phyloP scores from a whole-genome alignment of 306 rosid genomes.

The Prunus dulcis region DNA sequence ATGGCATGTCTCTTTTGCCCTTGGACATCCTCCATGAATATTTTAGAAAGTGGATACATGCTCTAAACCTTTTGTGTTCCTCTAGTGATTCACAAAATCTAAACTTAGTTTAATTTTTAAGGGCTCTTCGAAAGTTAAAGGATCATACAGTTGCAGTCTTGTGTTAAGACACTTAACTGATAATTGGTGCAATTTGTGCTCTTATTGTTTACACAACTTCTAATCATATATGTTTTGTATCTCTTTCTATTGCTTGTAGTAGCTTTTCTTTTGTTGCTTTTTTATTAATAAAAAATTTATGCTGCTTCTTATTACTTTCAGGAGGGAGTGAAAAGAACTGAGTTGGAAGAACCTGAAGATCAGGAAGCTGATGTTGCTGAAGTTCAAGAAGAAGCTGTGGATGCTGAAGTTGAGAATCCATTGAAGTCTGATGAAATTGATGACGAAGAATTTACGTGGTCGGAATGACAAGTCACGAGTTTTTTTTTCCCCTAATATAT shows the following conservation, averaged over 20 bases:
- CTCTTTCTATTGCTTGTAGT: background rate
- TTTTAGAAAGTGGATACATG: background rate
- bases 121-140: background rate
- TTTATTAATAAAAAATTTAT: background rate
- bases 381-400: slow-evolving; percentile 42
- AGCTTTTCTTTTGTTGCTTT: background rate
- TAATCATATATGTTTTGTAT: background rate
- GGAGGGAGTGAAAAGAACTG: slow-evolving; percentile 45
- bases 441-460: slow-evolving; percentile 38
- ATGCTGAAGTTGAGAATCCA: slow-evolving; percentile 39
- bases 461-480: slow-evolving; percentile 28
- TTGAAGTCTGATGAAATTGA: slow-evolving; percentile 48
- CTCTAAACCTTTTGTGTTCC: background rate
- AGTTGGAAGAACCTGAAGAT: slow-evolving; percentile 21
- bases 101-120: background rate
- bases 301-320: slow-evolving; percentile 25
- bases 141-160: background rate
- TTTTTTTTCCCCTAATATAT: background rate
- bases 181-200: background rate
- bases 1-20: background rate
- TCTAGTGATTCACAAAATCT: background rate
- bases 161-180: background rate
- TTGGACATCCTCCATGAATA: background rate
- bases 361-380: slow-evolving; percentile 32
- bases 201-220: background rate